Evolutionary conservation across 1,139 yeast species (phyloP).

Genomic region (Pneumocystis jirovecii): DNA sequence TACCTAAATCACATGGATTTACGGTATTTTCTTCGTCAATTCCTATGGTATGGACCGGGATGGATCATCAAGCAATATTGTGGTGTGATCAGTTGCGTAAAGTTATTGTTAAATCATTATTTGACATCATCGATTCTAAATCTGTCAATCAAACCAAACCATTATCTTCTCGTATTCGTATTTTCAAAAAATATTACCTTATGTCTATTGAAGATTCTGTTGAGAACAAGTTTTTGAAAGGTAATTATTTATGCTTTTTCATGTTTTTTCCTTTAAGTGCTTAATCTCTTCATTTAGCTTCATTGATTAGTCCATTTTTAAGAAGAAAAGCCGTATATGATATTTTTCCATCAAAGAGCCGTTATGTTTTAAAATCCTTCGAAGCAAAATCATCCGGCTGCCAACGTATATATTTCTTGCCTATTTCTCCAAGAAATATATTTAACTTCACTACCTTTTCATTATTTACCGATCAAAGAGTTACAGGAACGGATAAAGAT

Average conservation of each 20-base stretch:
- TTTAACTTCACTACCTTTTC: slow-evolving; percentile 4
- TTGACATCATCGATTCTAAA: slow-evolving; percentile 34
- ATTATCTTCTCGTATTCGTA: slow-evolving; percentile 41
- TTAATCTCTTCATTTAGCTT: neutral
- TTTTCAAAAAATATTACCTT: slow-evolving; percentile 37
- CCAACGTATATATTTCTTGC: slow-evolving; percentile 3
- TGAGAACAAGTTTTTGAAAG: neutral
- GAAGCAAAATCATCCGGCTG: slow-evolving; percentile 4
- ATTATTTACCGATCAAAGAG: slow-evolving; percentile 9
- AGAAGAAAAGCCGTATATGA: neutral
- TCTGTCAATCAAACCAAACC: slow-evolving; percentile 28
- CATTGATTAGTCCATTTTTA: neutral
- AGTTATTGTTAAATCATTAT: slow-evolving; percentile 42
- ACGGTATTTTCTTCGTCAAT: slow-evolving; percentile 74
- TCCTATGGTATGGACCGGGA: slow-evolving; percentile 85
- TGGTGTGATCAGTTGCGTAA: slow-evolving; percentile 88
- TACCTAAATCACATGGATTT: slow-evolving; percentile 66
- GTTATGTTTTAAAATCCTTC: slow-evolving; percentile 9
- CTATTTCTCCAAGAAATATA: slow-evolving; percentile 10
- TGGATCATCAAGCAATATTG: slow-evolving; percentile 88
- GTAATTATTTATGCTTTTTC: neutral
- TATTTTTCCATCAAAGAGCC: slow-evolving; percentile 7
- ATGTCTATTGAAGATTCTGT: slow-evolving; percentile 20
- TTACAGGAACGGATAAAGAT: neutral
- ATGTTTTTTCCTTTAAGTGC: neutral